phyloP scores from a whole-genome alignment of 306 rosid genomes.

The Quercus robur region DNA sequence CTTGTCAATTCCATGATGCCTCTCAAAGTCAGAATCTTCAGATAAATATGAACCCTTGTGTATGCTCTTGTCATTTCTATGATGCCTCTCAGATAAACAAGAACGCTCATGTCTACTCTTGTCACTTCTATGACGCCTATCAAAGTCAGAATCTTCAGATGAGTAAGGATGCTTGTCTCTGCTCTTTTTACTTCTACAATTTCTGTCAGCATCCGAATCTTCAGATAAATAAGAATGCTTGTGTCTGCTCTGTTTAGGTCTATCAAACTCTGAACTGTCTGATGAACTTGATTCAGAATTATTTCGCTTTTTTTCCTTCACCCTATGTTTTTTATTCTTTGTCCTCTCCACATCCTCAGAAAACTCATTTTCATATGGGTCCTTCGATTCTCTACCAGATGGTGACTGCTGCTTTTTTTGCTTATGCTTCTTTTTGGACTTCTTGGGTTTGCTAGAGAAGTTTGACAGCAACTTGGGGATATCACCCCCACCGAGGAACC shows the following conservation, averaged over 20 bases:
- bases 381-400: slow-evolving; percentile 18
- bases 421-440: slow-evolving; percentile 50
- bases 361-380: slow-evolving; percentile 38
- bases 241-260: slow-evolving; percentile 35
- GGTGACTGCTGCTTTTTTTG: slow-evolving; percentile 37
- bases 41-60: not conserved
- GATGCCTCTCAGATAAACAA: slow-evolving; percentile 10
- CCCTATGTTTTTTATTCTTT: slow-evolving; percentile 39
- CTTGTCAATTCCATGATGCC: slow-evolving; percentile 4
- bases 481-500: slow-evolving; percentile 65
- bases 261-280: slow-evolving; percentile 43
- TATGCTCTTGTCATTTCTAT: not conserved
- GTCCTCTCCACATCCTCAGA: slow-evolving; percentile 42
- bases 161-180: slow-evolving; percentile 26
- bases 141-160: slow-evolving; percentile 44
- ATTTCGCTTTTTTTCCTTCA: slow-evolving; percentile 41
- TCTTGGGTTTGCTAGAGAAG: slow-evolving; percentile 68
- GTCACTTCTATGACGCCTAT: slow-evolving; percentile 31
- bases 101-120: slow-evolving; percentile 27
- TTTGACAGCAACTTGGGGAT: slow-evolving; percentile 69
- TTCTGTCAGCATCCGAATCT: slow-evolving; percentile 14
- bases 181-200: slow-evolving; percentile 21
- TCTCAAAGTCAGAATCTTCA: slow-evolving; percentile 13
- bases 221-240: slow-evolving; percentile 25
- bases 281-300: slow-evolving; percentile 46